phyloP scores from a whole-genome alignment of 1,284 basidiomycete species.

The Ganoderma multipileum region DNA sequence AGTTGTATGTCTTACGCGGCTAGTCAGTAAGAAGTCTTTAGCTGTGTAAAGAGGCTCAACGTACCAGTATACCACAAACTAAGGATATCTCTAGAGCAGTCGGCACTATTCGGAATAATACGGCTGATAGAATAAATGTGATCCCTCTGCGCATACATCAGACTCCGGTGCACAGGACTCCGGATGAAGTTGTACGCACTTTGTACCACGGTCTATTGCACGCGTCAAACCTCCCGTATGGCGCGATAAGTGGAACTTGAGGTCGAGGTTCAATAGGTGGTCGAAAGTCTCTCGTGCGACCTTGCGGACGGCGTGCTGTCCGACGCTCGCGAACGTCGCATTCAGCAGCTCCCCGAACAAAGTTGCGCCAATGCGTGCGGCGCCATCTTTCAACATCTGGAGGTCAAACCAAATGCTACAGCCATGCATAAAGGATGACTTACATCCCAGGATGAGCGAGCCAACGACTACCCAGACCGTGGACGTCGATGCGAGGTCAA shows the following conservation, averaged over 20 bases:
- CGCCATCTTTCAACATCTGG: slow-evolving; percentile 69
- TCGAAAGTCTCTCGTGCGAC: slow-evolving; percentile 95
- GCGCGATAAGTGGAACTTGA: slow-evolving; percentile 91
- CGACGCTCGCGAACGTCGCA: slow-evolving; percentile 96
- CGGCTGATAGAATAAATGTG: slow-evolving; percentile 92
- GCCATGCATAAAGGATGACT: slow-evolving; percentile 41
- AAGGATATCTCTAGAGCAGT: slow-evolving; percentile 96
- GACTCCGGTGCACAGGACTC: background rate
- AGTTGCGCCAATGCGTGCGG: slow-evolving; percentile 89
- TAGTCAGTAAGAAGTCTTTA: background rate
- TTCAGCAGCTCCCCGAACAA: slow-evolving; percentile 94
- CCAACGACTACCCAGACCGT: slow-evolving; percentile 94
- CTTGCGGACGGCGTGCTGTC: slow-evolving; percentile 92
- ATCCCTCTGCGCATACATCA: slow-evolving; percentile 74
- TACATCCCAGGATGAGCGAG: slow-evolving; percentile 90
- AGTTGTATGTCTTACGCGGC: slow-evolving; percentile 84
- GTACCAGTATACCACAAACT: slow-evolving; percentile 94
- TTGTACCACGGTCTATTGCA: slow-evolving; percentile 97
- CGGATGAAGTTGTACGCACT: slow-evolving; percentile 56
- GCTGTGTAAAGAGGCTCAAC: slow-evolving; percentile 34
- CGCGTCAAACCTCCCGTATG: slow-evolving; percentile 96
- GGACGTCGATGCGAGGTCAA: slow-evolving; percentile 79
- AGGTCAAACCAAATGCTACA: background rate
- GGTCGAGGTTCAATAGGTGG: slow-evolving; percentile 89
- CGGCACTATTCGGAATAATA: slow-evolving; percentile 95